Evolutionary conservation across 75 land plant genomes (phyloP).

Genomic region (Pinus albicaulis): DNA sequence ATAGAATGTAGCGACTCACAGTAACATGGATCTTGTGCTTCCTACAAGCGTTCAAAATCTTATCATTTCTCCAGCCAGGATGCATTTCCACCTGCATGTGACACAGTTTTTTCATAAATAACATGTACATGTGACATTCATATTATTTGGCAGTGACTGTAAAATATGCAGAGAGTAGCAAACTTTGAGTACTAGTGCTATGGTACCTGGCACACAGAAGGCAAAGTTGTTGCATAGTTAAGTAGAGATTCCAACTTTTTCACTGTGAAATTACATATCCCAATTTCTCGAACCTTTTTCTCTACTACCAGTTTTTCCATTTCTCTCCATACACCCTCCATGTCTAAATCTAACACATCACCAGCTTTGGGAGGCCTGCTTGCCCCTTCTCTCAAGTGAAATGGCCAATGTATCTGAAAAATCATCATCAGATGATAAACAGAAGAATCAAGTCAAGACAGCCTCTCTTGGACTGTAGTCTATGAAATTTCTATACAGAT

Average conservation of each 20-base stretch:
- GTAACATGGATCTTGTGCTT: slow-evolving; percentile 49
- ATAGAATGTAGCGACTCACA: slow-evolving; percentile 17
- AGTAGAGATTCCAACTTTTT: slow-evolving; percentile 47
- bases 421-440: not conserved
- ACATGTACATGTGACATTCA: not conserved
- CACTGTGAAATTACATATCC: slow-evolving; percentile 46
- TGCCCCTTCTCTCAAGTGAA: slow-evolving; percentile 42
- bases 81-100: slow-evolving; percentile 50
- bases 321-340: slow-evolving; percentile 57
- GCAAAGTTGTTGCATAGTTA: slow-evolving; percentile 27
- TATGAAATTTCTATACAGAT: not conserved
- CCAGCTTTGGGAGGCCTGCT: slow-evolving; percentile 40
- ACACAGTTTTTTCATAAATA: not conserved
- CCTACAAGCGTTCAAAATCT: slow-evolving; percentile 44
- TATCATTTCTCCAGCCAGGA: slow-evolving; percentile 59
- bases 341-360: slow-evolving; percentile 50
- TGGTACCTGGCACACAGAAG: slow-evolving; percentile 57
- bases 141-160: not conserved
- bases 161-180: not conserved
- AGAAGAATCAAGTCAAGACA: not conserved
- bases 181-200: too few species aligned
- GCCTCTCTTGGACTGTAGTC: not conserved
- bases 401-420: slow-evolving; percentile 59
- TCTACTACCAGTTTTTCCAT: slow-evolving; percentile 62
- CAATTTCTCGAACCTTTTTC: slow-evolving; percentile 44